phyloP scores from a whole-genome alignment of 352 stramenopile species.

The Phytopythium chamaehyphon region DNA sequence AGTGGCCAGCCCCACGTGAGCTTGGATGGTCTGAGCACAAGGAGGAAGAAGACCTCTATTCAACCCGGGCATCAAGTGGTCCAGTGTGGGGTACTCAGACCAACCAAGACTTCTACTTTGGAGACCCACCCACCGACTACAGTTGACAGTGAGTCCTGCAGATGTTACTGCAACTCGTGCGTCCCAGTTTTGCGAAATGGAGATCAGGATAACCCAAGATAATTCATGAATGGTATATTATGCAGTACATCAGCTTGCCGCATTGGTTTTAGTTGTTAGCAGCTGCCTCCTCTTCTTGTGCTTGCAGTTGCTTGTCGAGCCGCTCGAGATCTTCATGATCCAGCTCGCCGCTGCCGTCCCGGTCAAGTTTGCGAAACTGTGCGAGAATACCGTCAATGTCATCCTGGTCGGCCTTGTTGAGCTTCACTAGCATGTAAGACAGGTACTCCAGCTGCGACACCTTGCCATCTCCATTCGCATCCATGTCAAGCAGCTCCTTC shows the following conservation, averaged over 20 bases:
- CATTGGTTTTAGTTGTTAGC: constrained; percentile 6
- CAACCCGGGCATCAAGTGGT: too few relatives aligned
- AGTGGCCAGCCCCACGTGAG: too few relatives aligned
- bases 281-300: constrained; percentile 21
- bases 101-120: too few relatives aligned
- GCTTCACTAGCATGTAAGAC: constrained; percentile 70
- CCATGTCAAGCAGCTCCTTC: constrained; percentile 68
- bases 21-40: too few relatives aligned
- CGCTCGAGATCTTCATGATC: constrained; percentile 64
- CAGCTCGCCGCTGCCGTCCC: constrained; percentile 59
- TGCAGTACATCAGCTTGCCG: too few relatives aligned
- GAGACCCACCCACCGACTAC: too few relatives aligned
- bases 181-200: too few relatives aligned
- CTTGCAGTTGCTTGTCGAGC: constrained; percentile 48
- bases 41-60: too few relatives aligned
- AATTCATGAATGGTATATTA: not conserved
- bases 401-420: constrained; percentile 64
- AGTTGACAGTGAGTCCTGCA: too few relatives aligned
- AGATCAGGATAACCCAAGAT: too few relatives aligned
- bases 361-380: constrained; percentile 64
- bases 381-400: constrained; percentile 61
- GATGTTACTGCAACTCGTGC: too few relatives aligned
- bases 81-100: too few relatives aligned
- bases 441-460: constrained; percentile 67
- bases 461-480: constrained; percentile 61